Evolutionary conservation across 495 filamentous ascomycete genomes (phyloP), one percentile per base, ranked within the genome.

Genomic region (Daldinia grandis): DNA sequence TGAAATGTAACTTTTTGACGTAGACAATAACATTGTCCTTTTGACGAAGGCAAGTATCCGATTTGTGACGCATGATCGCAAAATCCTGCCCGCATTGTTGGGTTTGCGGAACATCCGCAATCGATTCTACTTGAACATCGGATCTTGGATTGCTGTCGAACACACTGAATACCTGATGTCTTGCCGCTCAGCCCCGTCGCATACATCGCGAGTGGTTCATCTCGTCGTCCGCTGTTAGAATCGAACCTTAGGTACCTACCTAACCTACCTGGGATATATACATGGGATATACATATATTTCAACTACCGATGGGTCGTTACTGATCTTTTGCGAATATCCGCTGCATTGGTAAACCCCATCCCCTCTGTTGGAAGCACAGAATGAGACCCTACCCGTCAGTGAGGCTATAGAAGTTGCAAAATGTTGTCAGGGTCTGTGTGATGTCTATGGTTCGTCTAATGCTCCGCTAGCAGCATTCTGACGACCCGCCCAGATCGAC

Each of bases 181-280:
- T 56, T 68, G 38, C 70, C 70, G 70, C 65, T 66, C 57, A 73
- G 51, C 65, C 70, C 70, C 70, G 65, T 61, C 65, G 51, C 47
- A 58, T 53, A 65, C 57, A 10, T 51, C 47, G 38, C 31, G 40
- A 42, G 21, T 30, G 8, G 8, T 24, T 30, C 17, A 19, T 54
- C 53, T 21, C n/a, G n/a, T n/a, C n/a, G n/a, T n/a, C n/a, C n/a
- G n/a, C n/a, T n/a, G n/a, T n/a, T n/a, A n/a, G n/a, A n/a, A n/a
- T n/a, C n/a, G n/a, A n/a, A n/a, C n/a, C n/a, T n/a, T n/a, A n/a
- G n/a, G n/a, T n/a, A n/a, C n/a, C n/a, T n/a, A n/a, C n/a, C n/a
- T n/a, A n/a, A n/a, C n/a, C n/a, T n/a, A n/a, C n/a, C n/a, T n/a
- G n/a, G n/a, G n/a, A n/a, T n/a, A n/a, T n/a, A n/a, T n/a, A n/a